These are phyloP conservation scores for Diaporthe citriasiana DNA, from an alignment of 2,329 filamentous ascomycete genomes.

Conservation along the genomic window DNA sequence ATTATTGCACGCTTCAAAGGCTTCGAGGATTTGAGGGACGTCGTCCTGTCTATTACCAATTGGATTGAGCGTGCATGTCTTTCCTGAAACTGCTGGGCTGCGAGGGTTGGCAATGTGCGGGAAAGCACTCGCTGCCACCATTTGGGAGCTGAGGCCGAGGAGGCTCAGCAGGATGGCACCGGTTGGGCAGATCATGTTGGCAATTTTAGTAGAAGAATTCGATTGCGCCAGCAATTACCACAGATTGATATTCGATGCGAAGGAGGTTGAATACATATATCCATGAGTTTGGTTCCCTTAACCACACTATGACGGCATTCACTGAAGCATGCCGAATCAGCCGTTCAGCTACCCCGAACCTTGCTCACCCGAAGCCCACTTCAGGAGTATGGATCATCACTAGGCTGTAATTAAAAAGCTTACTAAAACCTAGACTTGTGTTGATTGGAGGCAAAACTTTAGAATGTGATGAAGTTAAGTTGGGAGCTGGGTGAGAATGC, in stretches of 20 bases:
- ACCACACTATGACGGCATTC: conserved; percentile 13
- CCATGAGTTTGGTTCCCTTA: neutral
- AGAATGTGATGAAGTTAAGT: neutral
- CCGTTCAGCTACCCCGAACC: neutral
- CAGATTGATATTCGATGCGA: neutral
- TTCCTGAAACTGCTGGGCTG: conserved; percentile 43
- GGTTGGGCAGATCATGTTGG: conserved; percentile 20
- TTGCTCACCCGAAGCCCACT: neutral
- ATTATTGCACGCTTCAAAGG: conserved; percentile 47
- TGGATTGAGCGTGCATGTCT: conserved; percentile 46
- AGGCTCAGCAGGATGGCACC: conserved; percentile 26
- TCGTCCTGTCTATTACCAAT: conserved; percentile 45
- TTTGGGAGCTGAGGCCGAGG: conserved; percentile 19
- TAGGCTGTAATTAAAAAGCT: neutral
- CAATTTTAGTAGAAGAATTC: neutral
- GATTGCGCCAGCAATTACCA: no score
- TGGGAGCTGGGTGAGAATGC: neutral
- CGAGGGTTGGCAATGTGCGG: conserved; percentile 33
- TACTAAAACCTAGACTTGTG: neutral
- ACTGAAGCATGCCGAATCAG: neutral
- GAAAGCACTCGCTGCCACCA: neutral
- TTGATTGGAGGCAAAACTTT: conserved; percentile 42
- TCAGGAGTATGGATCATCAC: neutral
- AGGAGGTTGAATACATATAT: neutral
- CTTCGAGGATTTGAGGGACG: conserved; percentile 48